Evolutionary conservation across 192 early-diverging fungal species (phyloP), one percentile per base, ranked within the genome.

Genomic region (Chytriomyces sp.): DNA sequence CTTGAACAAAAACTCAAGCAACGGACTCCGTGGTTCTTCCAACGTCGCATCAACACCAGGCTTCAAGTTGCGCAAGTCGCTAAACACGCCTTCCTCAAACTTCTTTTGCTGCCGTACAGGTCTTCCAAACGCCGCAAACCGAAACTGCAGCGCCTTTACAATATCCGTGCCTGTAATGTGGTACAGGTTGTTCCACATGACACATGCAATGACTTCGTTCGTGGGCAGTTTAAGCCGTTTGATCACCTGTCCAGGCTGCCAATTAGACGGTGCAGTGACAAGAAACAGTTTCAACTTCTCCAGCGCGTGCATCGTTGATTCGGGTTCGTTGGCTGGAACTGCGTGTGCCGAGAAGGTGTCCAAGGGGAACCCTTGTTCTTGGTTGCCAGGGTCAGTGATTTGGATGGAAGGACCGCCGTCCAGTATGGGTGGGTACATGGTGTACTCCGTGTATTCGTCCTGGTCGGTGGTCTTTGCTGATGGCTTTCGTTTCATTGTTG

Each of bases 71-170:
- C 97, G 82, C 71, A 99, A 85, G 78, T 99, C 97, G 63, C 92
- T 94, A 80, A 99, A 99, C 7, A 99, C 92, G 70, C 96, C 97
- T 82, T 99, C 97, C 83, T 99, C 96, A 82, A 99, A 98, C 86
- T 99, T 99, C 81, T 97, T 97, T 65, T 93, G 85, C 53, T 82
- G 83, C 77, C 50, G 16, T 20, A 98, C 94, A 16, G 94, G 94
- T 11, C 96, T 87, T 48, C 92, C 91, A 82, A 97, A 93, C 50
- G 89, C 92, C 70, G 96, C 91, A 77, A 99, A 98, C 26, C 97
- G 93, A 78, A 93, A 96, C 61, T 93, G 89, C 2, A 99, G 89
- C 0, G 92, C 91, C 35, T 95, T 87, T 43, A 98, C 94, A 77
- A 99, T 97, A 81, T 99, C 97, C 5, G 96, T 98, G 11, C 96